phyloP scores from a whole-genome alignment of 139 green algal genomes.

The Coelastrella sp. region DNA sequence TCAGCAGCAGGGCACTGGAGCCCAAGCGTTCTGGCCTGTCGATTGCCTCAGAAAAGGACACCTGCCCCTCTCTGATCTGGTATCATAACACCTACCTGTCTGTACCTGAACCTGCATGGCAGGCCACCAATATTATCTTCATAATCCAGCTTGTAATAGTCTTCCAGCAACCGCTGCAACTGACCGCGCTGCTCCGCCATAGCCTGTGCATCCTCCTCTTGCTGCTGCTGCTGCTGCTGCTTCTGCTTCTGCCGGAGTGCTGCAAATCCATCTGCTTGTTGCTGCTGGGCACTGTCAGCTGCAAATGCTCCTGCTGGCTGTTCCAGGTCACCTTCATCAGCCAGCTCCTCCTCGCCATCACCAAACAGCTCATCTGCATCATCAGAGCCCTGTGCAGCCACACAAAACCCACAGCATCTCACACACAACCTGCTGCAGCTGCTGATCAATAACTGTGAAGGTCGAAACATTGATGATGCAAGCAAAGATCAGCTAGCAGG shows the following conservation, averaged over 20 bases:
- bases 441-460: not conserved
- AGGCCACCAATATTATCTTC: slow-evolving; percentile 89
- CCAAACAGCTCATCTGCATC: slow-evolving; percentile 50
- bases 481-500: too few species aligned
- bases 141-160: slow-evolving; percentile 96
- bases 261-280: not conserved
- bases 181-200: slow-evolving; percentile 50
- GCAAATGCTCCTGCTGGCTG: not conserved
- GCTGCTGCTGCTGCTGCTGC: slow-evolving; percentile 32
- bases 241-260: slow-evolving; percentile 24
- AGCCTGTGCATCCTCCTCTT: slow-evolving; percentile 24
- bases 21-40: too few species aligned
- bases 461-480: too few species aligned
- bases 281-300: not conserved
- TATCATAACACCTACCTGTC: slow-evolving; percentile 27
- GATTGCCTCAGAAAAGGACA: too few species aligned
- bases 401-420: not conserved
- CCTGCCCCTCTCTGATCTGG: too few species aligned
- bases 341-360: slow-evolving; percentile 48
- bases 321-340: slow-evolving; percentile 19
- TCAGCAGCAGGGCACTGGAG: not conserved
- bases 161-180: slow-evolving; percentile 80
- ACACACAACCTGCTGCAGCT: not conserved
- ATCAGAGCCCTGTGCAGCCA: slow-evolving; percentile 17
- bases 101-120: slow-evolving; percentile 79